Evolutionary conservation across 202 grass and related monocot species (phyloP), one percentile per base, ranked within the genome.

Genomic region (Digitaria exilis): DNA sequence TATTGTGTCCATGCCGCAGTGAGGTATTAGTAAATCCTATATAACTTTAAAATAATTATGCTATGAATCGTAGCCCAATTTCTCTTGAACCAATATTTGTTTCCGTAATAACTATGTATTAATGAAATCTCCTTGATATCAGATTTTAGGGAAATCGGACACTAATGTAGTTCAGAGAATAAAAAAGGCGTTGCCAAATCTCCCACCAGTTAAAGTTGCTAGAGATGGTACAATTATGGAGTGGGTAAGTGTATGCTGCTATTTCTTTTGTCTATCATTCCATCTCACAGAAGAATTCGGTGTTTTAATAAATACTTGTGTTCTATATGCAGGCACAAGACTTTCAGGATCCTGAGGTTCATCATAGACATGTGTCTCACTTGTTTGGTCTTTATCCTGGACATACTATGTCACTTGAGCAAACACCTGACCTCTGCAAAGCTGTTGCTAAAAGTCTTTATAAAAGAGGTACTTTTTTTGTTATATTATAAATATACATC

Each of bases 311-410:
- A 73, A 70, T 76, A 54, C 58, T 88, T 82, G 58, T 79, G 15
- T 63, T 79, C 44, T 70, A 62, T 74, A 31, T 51, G 73, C 71
- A 98, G 95, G 92, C 90, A 78, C 76, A 88, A 78, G 82, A 95
- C 75, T 98, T 98, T 73, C 45, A 91, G 77, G 95, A 98, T 76
- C 73, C 95, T 21, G 95, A 98, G 25, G 82, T 91, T 76, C 95
- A 90, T 71, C 90, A 98, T 72, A 88, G 95, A 76, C 95, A 98
- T 88, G 84, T 98, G 71, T 98, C 95, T 41, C 95, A 93, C 77
- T 88, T 98, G 11, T 98, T 98, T 69, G 92, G 95, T 77, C 95
- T 98, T 91, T 98, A 91, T 80, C 95, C 95, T 72, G 95, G 95
- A 71, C 95, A 98, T 87, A 90, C 90, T 61, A 85, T 98, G 70